These are phyloP conservation scores for Plasmodiophora brassicae DNA, from an alignment of 208 protist genomes.

Conservation along the genomic window DNA sequence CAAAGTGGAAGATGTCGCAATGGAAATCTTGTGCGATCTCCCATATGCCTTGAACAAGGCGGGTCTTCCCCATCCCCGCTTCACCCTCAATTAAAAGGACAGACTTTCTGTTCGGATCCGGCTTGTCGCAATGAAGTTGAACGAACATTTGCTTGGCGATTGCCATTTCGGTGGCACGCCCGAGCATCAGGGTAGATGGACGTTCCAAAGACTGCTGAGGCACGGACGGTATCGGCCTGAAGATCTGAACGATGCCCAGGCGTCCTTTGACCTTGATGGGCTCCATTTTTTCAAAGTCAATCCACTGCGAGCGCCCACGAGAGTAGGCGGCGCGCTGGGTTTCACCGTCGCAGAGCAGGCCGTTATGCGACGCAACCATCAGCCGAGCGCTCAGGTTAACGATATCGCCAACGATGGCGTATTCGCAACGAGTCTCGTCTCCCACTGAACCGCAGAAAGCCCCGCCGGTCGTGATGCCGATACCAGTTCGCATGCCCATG, in stretches of 20 bases:
- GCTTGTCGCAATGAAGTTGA: background rate
- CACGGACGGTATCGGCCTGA: background rate
- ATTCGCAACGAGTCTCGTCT: constrained; percentile 21
- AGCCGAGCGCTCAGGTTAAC: constrained; percentile 38
- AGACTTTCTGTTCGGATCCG: background rate
- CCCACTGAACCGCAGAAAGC: constrained; percentile 36
- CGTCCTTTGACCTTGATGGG: constrained; percentile 26
- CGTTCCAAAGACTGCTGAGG: background rate
- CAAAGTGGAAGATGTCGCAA: background rate
- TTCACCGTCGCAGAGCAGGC: constrained; percentile 8
- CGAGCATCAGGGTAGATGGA: background rate
- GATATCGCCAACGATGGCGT: constrained; percentile 15
- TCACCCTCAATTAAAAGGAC: background rate
- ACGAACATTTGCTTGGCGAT: background rate
- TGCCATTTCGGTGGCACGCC: background rate
- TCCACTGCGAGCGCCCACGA: background rate
- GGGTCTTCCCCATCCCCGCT: constrained; percentile 6
- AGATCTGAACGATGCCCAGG: constrained; percentile 7
- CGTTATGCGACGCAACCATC: constrained; percentile 37
- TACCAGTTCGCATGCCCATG: background rate
- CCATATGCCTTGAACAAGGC: background rate
- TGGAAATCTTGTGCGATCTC: constrained; percentile 6
- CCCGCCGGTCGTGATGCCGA: constrained; percentile 9
- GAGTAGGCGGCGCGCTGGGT: background rate
- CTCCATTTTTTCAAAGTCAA: background rate